These are phyloP conservation scores for Berkeleyomyces basicola DNA, from an alignment of 2,329 filamentous ascomycete genomes.

Conservation along the genomic window DNA sequence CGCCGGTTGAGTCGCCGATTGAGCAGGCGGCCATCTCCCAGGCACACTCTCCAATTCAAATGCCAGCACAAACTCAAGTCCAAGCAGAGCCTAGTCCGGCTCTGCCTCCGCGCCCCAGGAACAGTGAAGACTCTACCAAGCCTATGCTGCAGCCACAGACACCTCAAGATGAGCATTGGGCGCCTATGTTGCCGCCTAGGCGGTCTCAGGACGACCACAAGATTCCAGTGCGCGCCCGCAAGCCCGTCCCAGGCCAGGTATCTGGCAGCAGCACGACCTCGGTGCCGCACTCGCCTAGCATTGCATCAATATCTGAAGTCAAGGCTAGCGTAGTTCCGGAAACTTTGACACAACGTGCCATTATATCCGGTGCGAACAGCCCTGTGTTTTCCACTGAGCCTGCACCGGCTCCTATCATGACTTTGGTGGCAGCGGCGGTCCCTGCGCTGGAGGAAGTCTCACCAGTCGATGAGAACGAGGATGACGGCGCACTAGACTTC, in stretches of 20 bases:
- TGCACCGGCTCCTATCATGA: neutral
- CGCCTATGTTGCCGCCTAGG: slow-evolving; percentile 6
- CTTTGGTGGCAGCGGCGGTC: neutral
- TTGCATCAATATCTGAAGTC: neutral
- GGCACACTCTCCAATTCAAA: neutral
- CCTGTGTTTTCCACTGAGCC: neutral
- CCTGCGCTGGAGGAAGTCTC: neutral
- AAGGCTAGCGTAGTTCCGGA: neutral
- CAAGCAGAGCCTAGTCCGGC: slow-evolving; percentile 3
- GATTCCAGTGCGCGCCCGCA: slow-evolving; percentile 4
- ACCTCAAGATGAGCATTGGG: neutral
- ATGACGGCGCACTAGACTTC: neutral
- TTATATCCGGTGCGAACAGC: neutral
- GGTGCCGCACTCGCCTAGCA: slow-evolving; percentile 9
- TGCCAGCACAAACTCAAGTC: neutral
- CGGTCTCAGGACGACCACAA: slow-evolving; percentile 5
- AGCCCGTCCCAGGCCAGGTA: neutral
- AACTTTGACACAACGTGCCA: neutral
- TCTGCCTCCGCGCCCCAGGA: neutral
- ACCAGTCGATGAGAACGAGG: neutral
- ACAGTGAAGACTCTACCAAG: slow-evolving; percentile 5
- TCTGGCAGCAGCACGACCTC: neutral
- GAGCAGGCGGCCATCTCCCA: slow-evolving; percentile 18
- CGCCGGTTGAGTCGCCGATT: slow-evolving; percentile 31
- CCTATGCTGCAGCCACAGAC: neutral